Conservation (phyloP, 345 rosid species). For the Xanthoceras sorbifolium region DNA sequence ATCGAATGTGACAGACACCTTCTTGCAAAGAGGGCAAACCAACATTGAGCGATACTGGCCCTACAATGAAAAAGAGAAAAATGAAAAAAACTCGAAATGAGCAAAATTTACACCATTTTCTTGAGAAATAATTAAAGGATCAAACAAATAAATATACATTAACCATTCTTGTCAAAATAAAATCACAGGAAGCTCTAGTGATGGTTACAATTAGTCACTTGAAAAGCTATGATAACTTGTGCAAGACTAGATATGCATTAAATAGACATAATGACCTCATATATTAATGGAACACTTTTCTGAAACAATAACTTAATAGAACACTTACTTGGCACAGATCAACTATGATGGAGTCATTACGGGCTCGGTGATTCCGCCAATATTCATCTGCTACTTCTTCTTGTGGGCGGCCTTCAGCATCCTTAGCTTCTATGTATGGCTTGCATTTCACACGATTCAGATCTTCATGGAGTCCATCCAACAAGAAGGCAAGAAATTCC, state of each 20-base stretch:
- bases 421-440: constrained; percentile 64
- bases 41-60: constrained; percentile 73
- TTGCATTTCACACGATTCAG: constrained; percentile 67
- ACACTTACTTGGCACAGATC: constrained; percentile 59
- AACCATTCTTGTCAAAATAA: constrained; percentile 1
- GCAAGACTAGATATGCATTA: background rate
- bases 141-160: background rate
- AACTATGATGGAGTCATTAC: constrained; percentile 70
- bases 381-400: constrained; percentile 72
- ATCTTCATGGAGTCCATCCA: constrained; percentile 88
- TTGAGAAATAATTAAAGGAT: background rate
- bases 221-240: background rate
- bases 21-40: constrained; percentile 70
- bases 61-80: constrained; percentile 34
- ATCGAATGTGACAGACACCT: constrained; percentile 70
- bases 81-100: background rate
- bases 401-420: constrained; percentile 49
- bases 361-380: constrained; percentile 64
- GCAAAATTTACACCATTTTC: background rate
- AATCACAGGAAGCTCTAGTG: background rate
- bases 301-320: background rate
- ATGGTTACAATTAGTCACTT: background rate
- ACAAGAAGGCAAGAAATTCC: constrained; percentile 74
- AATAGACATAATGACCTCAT: background rate
- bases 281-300: constrained; percentile 14